phyloP scores from a whole-genome alignment of 2,329 filamentous ascomycete genomes.

The Lojkania enalia region DNA sequence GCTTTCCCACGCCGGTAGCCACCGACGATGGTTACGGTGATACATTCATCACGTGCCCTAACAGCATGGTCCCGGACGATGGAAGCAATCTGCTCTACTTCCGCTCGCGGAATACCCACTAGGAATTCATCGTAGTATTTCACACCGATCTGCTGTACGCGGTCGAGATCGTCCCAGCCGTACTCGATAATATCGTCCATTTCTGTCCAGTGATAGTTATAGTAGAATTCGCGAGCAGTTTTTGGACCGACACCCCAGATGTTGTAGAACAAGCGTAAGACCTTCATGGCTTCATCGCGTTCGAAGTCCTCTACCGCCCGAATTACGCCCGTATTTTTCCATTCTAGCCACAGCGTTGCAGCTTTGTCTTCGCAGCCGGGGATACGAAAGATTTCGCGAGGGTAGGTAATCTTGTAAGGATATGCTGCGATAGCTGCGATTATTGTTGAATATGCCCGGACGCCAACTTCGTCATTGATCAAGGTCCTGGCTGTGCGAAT shows the following conservation, averaged over 20 bases:
- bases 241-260: slow-evolving; percentile 92
- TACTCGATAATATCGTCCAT: slow-evolving; percentile 84
- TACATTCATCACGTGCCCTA: slow-evolving; percentile 56
- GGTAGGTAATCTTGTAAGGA: slow-evolving; percentile 59
- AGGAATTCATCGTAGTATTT: slow-evolving; percentile 91
- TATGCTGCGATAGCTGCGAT: slow-evolving; percentile 86
- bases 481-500: slow-evolving; percentile 73
- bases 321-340: slow-evolving; percentile 64
- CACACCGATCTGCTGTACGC: slow-evolving; percentile 89
- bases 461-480: slow-evolving; percentile 74
- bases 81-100: slow-evolving; percentile 71
- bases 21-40: slow-evolving; percentile 71
- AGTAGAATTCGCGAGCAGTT: slow-evolving; percentile 81
- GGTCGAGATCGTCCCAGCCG: slow-evolving; percentile 73
- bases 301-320: slow-evolving; percentile 67
- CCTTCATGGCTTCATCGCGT: slow-evolving; percentile 64
- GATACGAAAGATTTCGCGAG: slow-evolving; percentile 54
- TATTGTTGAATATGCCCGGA: slow-evolving; percentile 82
- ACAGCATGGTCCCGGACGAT: slow-evolving; percentile 70
- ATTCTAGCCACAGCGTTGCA: slow-evolving; percentile 76
- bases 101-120: slow-evolving; percentile 68
- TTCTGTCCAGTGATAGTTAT: slow-evolving; percentile 74
- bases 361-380: slow-evolving; percentile 84
- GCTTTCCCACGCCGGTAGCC: slow-evolving; percentile 80
- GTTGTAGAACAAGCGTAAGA: slow-evolving; percentile 72